phyloP scores from a whole-genome alignment of 2,329 filamentous ascomycete species.

The Neophaeococcomyces mojaviensis region DNA sequence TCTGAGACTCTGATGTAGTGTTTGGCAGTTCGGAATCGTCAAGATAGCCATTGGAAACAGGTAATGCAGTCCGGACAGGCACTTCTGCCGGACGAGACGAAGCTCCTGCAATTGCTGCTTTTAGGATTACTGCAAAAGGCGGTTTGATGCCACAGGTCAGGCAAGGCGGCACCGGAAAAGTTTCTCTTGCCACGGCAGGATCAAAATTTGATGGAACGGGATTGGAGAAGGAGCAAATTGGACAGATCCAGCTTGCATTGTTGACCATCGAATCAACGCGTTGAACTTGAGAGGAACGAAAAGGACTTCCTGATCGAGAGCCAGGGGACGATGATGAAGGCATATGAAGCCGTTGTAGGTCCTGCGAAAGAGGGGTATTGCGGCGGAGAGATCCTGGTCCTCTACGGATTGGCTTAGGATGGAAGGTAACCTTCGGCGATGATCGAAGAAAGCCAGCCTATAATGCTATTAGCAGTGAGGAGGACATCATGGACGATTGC shows the following conservation, averaged over 20 bases:
- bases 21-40: slow-evolving; percentile 8
- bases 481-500: slow-evolving; percentile 1
- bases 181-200: slow-evolving; percentile 66
- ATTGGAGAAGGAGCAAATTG: slow-evolving; percentile 93
- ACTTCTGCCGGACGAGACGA: slow-evolving; percentile 3
- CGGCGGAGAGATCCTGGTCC: slow-evolving; percentile 43
- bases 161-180: slow-evolving; percentile 78
- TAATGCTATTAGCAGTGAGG: slow-evolving; percentile 15
- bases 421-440: slow-evolving; percentile 82
- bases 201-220: slow-evolving; percentile 91
- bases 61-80: not conserved
- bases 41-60: not conserved
- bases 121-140: slow-evolving; percentile 70
- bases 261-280: not conserved
- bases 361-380: slow-evolving; percentile 31
- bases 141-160: slow-evolving; percentile 92
- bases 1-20: slow-evolving; percentile 21
- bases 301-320: slow-evolving; percentile 26
- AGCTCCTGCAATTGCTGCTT: slow-evolving; percentile 62
- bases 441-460: slow-evolving; percentile 90
- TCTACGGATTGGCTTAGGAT: slow-evolving; percentile 70
- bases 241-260: slow-evolving; percentile 83
- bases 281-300: slow-evolving; percentile 11
- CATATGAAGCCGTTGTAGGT: slow-evolving; percentile 13
- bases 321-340: slow-evolving; percentile 27